Base-by-base conservation (phyloP, 2,329 filamentous ascomycete genomes). In the Proliferodiscus dingleyae region DNA sequence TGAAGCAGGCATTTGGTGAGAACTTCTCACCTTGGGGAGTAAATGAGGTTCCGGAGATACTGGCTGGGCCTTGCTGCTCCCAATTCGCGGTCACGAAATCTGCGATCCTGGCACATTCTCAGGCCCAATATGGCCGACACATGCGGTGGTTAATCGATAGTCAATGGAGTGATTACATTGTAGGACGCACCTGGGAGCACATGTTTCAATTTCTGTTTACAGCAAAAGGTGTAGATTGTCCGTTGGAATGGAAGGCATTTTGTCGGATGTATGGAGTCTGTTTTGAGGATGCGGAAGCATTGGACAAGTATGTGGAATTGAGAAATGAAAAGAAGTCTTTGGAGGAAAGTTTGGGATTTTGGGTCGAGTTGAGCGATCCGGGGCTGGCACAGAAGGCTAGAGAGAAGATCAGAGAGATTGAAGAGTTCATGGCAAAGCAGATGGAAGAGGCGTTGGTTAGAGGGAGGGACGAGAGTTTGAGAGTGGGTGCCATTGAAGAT, bases 31-130 rank as follows among this genome's bases (percentile, higher is more conserved):
- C 16, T 2, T 21, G 18, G 18, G 18, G 16, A 3, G 28, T 37
- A 3, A 22, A 44, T 16, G 33, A 37, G 10, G 23, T 76, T 3
- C 76, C 77, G 0, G 60, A 67, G 1, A 57, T 69, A 18, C 68
- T 81, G 6, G 75, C 70, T 2, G 71, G 73, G 2, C 70, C 77
- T 5, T 83, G 80, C 60, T 83, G 80, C 61, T 77, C 79, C 18
- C 80, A 84, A 60, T 84, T 84, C 52, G 80, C 75, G 1, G 75
- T 82, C 7, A 75, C 75, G 5, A 65, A 70, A 7, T 70, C 75
- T 11, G 71, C 71, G 32, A 68, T 83, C 23, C 68, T 60, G 2
- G 56, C 63, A 32, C 67, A 76, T 23, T 68, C 75, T 2, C 63
- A 60, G 43, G 67, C 68, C 11, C 74, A 77, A 43, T 84, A 83